Conservation (phyloP, 108 stramenopile genomes). For the Ochromonas danica region DNA sequence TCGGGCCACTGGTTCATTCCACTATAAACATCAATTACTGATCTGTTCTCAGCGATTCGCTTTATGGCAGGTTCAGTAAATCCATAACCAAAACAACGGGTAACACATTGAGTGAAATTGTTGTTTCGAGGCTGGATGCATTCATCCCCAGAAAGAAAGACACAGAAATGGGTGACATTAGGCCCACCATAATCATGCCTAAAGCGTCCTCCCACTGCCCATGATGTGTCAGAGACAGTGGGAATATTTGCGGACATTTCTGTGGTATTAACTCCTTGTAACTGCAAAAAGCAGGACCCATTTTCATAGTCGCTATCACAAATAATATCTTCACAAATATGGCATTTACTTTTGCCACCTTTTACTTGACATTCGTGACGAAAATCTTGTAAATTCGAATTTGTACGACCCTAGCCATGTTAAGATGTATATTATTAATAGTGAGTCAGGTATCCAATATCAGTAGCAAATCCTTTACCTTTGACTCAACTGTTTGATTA, state of each 20-base stretch:
- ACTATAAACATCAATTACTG: conserved; percentile 52
- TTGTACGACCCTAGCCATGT: conserved; percentile 53
- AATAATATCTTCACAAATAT: conserved; percentile 70
- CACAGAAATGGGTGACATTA: conserved; percentile 65
- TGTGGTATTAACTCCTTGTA: conserved; percentile 64
- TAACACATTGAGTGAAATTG: conserved; percentile 62
- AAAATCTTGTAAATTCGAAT: conserved; percentile 67
- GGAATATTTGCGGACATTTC: conserved; percentile 65
- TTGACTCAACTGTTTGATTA: conserved; percentile 64
- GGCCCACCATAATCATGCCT: conserved; percentile 70
- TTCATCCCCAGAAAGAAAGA: conserved; percentile 58
- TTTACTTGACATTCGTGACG: conserved; percentile 63
- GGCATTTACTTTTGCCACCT: conserved; percentile 71
- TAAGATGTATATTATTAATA: not conserved
- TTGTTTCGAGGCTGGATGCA: conserved; percentile 54
- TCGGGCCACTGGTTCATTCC: conserved; percentile 48
- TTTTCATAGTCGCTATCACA: conserved; percentile 51
- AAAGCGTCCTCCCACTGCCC: conserved; percentile 71
- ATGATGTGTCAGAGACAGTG: conserved; percentile 69
- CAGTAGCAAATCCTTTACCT: conserved; percentile 37
- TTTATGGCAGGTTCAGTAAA: conserved; percentile 32
- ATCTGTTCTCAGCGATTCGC: not conserved
- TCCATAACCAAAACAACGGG: conserved; percentile 69
- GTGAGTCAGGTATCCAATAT: not conserved
- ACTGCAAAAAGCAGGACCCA: conserved; percentile 62